Evolutionary conservation across 2,329 filamentous ascomycete species (phyloP), one percentile per base, ranked within the genome.

Genomic region (Sclerotinia sclerotiorum): DNA sequence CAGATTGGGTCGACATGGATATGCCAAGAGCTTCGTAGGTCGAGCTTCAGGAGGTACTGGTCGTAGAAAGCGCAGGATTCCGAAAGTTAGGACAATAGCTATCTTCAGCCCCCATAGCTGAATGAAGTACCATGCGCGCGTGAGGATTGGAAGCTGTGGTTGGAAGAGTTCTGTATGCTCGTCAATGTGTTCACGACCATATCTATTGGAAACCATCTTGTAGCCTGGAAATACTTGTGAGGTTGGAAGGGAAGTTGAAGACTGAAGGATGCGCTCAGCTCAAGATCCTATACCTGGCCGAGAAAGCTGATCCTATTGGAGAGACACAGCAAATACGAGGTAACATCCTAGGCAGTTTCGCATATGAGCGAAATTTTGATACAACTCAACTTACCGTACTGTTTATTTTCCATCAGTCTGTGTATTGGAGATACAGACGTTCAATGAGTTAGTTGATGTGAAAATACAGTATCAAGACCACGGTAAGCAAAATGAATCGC

Each of bases 1-100:
- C 29, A 76, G 72, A 35, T 64, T 68, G 11, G 73, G 76, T 32
- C 75, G 73, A 39, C 72, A 76, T n/a, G 69, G 65, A 69, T 78
- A 77, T 29, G 67, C 61, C 27, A 65, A 17, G 6, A 68, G 49
- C 51, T 51, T 55, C 15, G 44, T 57, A 42, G 71, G 70, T 27
- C 55, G 67, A 51, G 42, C 42, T 52, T 68, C 51, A 29, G 39
- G 48, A 15, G 67, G 70, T 24, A 39, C 39, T 15, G 64, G 65
- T 42, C 60, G 61, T n/a, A 71, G 27, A 21, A 60, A 29, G 54
- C 67, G 60, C 6, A 65, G 24, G 4, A 69, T 52, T n/a, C 17
- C 39, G 48, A 69, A 68, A 24, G 51, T 70, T n/a, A 69, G 29
- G 7, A 54, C 49, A 32, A 56, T 51, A 27, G 44, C 42, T 24